phyloP scores from a whole-genome alignment of 495 filamentous ascomycete species.

The Platismatia glauca region DNA sequence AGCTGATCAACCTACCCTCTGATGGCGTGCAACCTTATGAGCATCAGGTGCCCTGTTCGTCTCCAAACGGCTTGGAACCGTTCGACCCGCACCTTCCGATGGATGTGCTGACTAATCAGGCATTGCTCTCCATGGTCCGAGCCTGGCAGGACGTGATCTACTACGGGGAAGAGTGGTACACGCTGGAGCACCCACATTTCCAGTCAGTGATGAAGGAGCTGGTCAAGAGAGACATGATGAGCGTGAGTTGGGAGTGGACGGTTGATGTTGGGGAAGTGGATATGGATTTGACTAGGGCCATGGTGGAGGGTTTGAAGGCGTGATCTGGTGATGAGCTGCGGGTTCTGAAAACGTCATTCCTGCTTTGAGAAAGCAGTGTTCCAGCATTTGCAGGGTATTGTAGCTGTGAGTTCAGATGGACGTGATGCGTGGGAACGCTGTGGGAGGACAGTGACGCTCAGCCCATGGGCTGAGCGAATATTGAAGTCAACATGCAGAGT shows the following conservation, averaged over 20 bases:
- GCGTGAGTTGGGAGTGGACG: not conserved
- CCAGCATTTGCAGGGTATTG: no score
- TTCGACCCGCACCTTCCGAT: not conserved
- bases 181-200: not conserved
- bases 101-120: not conserved
- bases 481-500: no score
- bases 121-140: not conserved
- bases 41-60: not conserved
- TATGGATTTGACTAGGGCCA: not conserved
- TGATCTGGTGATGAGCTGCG: no score
- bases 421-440: no score
- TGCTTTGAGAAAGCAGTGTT: no score
- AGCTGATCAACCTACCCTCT: not conserved
- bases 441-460: no score
- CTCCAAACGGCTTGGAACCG: not conserved
- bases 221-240: not conserved
- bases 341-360: no score
- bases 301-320: not conserved
- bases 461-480: no score
- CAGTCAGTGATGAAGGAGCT: not conserved
- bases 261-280: not conserved
- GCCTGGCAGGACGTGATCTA: not conserved
- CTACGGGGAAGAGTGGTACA: not conserved
- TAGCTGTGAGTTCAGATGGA: no score
- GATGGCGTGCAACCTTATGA: not conserved